phyloP scores from a whole-genome alignment of 1,139 yeast genomes.

The Pichia sp. region DNA sequence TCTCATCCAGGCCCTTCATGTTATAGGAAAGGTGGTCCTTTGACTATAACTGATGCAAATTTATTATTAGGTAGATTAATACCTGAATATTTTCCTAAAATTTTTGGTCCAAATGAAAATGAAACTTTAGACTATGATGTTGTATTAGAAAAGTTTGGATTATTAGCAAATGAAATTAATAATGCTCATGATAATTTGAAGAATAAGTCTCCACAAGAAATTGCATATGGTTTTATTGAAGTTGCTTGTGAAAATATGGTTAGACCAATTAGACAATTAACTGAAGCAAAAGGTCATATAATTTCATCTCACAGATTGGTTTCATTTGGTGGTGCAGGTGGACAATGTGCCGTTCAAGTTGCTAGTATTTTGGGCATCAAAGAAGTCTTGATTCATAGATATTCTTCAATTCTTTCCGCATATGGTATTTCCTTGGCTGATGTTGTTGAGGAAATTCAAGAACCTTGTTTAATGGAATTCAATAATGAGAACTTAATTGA shows the following conservation, averaged over 20 bases:
- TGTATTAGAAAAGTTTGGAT: slow-evolving; percentile 34
- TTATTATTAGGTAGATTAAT: slow-evolving; percentile 45
- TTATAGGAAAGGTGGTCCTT: slow-evolving; percentile 52
- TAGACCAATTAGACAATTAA: slow-evolving; percentile 47
- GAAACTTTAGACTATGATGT: slow-evolving; percentile 41
- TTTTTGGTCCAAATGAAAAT: slow-evolving; percentile 53
- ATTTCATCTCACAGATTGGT: slow-evolving; percentile 42
- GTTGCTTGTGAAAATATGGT: slow-evolving; percentile 55
- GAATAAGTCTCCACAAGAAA: slow-evolving; percentile 37
- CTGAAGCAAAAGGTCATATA: slow-evolving; percentile 48
- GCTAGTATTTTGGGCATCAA: slow-evolving; percentile 43
- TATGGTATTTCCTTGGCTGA: slow-evolving; percentile 53
- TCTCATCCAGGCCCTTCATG: slow-evolving; percentile 63
- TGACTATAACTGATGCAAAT: slow-evolving; percentile 56
- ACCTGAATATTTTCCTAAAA: slow-evolving; percentile 51
- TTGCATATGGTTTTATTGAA: slow-evolving; percentile 46
- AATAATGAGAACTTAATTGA: slow-evolving; percentile 28
- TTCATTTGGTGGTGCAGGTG: slow-evolving; percentile 55
- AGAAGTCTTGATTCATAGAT: slow-evolving; percentile 43
- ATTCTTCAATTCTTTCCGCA: slow-evolving; percentile 50
- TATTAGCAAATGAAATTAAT: slow-evolving; percentile 39
- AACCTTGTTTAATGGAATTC: slow-evolving; percentile 43
- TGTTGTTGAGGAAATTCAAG: slow-evolving; percentile 59
- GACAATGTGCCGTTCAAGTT: slow-evolving; percentile 50
- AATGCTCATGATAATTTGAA: slow-evolving; percentile 25